Percentiles rank a stretch among this genome's conserved stretches.
Evolutionary conservation across 495 filamentous ascomycete genomes (phyloP).

Genomic region (Aspergillus sclerotiicarbonarius): DNA sequence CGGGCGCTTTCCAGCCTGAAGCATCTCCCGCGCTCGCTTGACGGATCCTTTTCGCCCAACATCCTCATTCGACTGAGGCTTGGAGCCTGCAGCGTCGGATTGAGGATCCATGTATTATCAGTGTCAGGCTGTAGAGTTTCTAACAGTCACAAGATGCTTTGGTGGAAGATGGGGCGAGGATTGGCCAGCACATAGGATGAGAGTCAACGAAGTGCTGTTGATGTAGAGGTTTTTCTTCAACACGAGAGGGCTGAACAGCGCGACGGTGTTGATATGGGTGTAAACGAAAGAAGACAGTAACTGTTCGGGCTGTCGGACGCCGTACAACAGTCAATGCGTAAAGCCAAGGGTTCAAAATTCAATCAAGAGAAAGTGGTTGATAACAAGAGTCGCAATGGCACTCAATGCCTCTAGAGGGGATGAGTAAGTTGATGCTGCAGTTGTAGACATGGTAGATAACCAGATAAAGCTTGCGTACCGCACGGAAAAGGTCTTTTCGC

Average conservation of each 20-base stretch:
- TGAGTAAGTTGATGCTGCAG: slow-evolving; percentile 10
- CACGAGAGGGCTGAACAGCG: slow-evolving; percentile 6
- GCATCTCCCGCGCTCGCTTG: slow-evolving; percentile 50
- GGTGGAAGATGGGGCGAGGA: not conserved
- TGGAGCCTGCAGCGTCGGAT: slow-evolving; percentile 12
- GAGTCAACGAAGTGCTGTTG: not conserved
- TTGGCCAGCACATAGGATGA: slow-evolving; percentile 5
- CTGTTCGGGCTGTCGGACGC: not conserved
- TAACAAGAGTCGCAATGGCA: slow-evolving; percentile 32
- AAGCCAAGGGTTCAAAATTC: slow-evolving; percentile 16
- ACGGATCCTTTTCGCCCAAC: slow-evolving; percentile 43
- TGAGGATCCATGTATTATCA: slow-evolving; percentile 21
- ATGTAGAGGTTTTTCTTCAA: not conserved
- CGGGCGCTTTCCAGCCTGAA: slow-evolving; percentile 49
- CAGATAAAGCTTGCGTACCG: slow-evolving; percentile 16
- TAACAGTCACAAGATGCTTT: slow-evolving; percentile 4
- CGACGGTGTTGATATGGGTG: slow-evolving; percentile 3
- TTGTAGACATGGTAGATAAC: slow-evolving; percentile 1
- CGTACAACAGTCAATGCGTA: slow-evolving; percentile 19
- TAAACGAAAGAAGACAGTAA: slow-evolving; percentile 10
- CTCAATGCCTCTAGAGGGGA: slow-evolving; percentile 38
- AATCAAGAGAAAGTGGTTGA: slow-evolving; percentile 19
- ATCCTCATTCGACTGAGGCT: slow-evolving; percentile 4
- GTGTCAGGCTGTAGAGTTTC: not conserved
- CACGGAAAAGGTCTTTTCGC: slow-evolving; percentile 7